phyloP scores from a whole-genome alignment of 208 protist species.

The Crithidia sp. region DNA sequence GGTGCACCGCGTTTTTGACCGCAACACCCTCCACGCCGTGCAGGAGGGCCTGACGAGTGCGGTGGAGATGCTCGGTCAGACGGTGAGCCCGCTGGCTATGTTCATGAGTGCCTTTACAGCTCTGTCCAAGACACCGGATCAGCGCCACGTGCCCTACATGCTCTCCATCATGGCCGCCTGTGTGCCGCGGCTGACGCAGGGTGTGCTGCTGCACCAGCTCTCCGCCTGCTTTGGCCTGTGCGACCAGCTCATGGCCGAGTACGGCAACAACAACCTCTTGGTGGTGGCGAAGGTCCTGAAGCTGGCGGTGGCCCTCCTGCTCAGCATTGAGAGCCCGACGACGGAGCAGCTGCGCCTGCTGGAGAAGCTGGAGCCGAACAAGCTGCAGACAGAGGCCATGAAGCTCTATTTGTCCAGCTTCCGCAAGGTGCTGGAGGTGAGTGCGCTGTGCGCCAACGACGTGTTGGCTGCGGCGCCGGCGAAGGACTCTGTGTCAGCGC shows the following conservation, averaged over 20 bases:
- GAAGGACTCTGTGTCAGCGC: conserved; percentile 21
- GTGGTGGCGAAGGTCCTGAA: conserved; percentile 78
- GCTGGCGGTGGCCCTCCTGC: conserved; percentile 66
- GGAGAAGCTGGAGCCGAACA: conserved; percentile 75
- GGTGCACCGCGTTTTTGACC: conserved; percentile 77
- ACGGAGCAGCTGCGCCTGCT: conserved; percentile 46
- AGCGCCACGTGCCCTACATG: conserved; percentile 81
- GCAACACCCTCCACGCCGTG: conserved; percentile 55
- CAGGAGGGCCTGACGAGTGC: conserved; percentile 77
- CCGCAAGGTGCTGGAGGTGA: conserved; percentile 82
- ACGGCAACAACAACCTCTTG: conserved; percentile 61
- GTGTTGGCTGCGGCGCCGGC: conserved; percentile 1
- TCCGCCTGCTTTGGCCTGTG: conserved; percentile 46
- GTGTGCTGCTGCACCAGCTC: conserved; percentile 64
- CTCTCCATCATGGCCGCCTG: conserved; percentile 81
- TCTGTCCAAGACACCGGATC: conserved; percentile 61
- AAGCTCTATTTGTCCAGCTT: conserved; percentile 74
- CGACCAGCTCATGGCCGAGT: conserved; percentile 80
- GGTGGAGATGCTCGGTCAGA: conserved; percentile 66
- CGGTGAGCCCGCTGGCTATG: conserved; percentile 73
- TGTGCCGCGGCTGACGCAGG: conserved; percentile 72
- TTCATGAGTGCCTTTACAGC: conserved; percentile 84
- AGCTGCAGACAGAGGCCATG: conserved; percentile 69
- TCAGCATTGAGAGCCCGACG: conserved; percentile 60
- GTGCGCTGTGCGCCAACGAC: conserved; percentile 45